Percentiles rank a stretch among this genome's conserved stretches.
phyloP scores from a whole-genome alignment of 2,329 filamentous ascomycete genomes.

The Grosmannia clavigera region DNA sequence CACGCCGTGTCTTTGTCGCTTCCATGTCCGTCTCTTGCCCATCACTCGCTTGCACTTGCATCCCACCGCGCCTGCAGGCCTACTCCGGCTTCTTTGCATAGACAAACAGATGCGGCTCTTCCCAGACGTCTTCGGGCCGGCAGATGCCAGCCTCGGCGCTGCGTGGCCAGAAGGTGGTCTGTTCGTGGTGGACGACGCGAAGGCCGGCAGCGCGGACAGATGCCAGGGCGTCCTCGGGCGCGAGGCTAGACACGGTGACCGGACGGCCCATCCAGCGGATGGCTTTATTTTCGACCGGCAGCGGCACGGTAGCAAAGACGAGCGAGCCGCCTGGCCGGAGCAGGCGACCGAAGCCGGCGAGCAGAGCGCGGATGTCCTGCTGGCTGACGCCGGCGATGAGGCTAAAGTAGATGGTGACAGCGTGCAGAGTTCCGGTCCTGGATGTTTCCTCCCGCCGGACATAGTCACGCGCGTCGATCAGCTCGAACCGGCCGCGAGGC shows the following conservation, averaged over 20 bases:
- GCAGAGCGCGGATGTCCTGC: constrained; percentile 14
- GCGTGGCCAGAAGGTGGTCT: constrained; percentile 12
- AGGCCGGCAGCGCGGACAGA: constrained; percentile 13
- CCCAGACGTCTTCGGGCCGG: constrained; percentile 15
- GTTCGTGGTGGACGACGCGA: constrained; percentile 8
- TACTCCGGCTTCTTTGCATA: constrained; percentile 15
- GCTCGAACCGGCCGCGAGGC: constrained; percentile 15
- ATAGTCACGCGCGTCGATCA: constrained; percentile 15
- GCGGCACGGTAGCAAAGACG: constrained; percentile 26
- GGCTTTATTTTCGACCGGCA: constrained; percentile 12
- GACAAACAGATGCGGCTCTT: constrained; percentile 18
- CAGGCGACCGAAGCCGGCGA: constrained; percentile 15
- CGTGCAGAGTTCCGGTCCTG: constrained; percentile 11
- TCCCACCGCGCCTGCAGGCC: too few relatives aligned
- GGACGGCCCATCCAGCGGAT: constrained; percentile 18
- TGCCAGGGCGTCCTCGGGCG: constrained; percentile 11
- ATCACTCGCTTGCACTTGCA: too few relatives aligned
- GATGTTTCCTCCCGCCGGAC: constrained; percentile 3
- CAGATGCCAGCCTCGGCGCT: constrained; percentile 16
- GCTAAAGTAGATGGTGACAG: constrained; percentile 16
- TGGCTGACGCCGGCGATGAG: constrained; percentile 17
- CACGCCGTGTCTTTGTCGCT: too few relatives aligned
- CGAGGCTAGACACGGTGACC: constrained; percentile 15
- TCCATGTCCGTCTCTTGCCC: neutral
- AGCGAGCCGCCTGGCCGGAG: constrained; percentile 23